phyloP scores from a whole-genome alignment of 1,284 basidiomycete species.

The Trichosporon inkin region DNA sequence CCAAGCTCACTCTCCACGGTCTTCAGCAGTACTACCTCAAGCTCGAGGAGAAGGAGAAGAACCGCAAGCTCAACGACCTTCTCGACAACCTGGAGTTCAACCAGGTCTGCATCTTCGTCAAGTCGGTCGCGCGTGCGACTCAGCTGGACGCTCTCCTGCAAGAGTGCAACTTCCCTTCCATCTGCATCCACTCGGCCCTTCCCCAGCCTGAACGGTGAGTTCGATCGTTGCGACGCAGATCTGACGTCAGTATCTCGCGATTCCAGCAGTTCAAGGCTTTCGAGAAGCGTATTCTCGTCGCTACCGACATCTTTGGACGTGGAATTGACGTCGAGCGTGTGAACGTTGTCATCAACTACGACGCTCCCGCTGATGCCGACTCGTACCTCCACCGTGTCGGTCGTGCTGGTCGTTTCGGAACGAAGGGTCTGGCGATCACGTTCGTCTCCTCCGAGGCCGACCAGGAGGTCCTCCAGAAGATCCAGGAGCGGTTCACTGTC shows the following conservation, averaged over 20 bases:
- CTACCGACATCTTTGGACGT: conserved; percentile 94
- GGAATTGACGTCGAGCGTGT: conserved; percentile 97
- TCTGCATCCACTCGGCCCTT: conserved; percentile 93
- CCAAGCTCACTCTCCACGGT: conserved; percentile 96
- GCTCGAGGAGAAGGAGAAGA: conserved; percentile 91
- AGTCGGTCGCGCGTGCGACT: conserved; percentile 92
- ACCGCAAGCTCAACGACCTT: conserved; percentile 94
- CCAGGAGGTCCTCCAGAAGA: conserved; percentile 72
- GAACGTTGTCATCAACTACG: conserved; percentile 94
- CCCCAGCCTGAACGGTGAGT: conserved; percentile 90
- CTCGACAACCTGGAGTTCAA: conserved; percentile 98
- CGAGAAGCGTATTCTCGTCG: conserved; percentile 97
- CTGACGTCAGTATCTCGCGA: conserved; percentile 68
- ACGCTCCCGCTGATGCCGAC: conserved; percentile 94
- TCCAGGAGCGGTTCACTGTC: conserved; percentile 52
- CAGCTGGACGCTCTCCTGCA: conserved; percentile 94
- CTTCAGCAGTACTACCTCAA: conserved; percentile 98
- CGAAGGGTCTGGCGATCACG: conserved; percentile 98
- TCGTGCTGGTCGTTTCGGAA: conserved; percentile 98
- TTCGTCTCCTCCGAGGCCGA: conserved; percentile 91
- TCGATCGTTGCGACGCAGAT: neutral
- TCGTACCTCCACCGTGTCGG: conserved; percentile 98
- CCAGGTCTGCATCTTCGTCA: conserved; percentile 99
- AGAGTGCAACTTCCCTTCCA: conserved; percentile 97
- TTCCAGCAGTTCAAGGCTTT: conserved; percentile 99